These are phyloP conservation scores for Penicillium canescens DNA, from an alignment of 495 filamentous ascomycete species.

Conservation along the genomic window DNA sequence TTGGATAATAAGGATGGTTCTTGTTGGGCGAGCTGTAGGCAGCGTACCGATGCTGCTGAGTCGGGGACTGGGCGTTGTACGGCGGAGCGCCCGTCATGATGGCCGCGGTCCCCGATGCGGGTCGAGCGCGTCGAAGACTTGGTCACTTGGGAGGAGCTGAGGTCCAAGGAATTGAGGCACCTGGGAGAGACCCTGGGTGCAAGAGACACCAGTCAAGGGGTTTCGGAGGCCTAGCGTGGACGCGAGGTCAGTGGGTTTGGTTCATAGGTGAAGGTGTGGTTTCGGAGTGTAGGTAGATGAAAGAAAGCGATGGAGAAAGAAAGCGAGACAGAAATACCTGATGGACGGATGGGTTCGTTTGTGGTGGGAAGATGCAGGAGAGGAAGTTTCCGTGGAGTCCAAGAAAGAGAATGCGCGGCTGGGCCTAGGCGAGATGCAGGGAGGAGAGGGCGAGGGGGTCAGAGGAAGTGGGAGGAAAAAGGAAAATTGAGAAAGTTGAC, in stretches of 20 bases:
- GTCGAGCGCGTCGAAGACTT: slow-evolving; percentile 19
- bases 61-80: slow-evolving; percentile 46
- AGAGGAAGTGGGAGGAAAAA: slow-evolving; percentile 7
- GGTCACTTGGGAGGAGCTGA: slow-evolving; percentile 3
- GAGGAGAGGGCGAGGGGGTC: slow-evolving; percentile 11
- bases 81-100: slow-evolving; percentile 52
- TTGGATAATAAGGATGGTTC: slow-evolving; percentile 52
- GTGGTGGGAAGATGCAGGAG: slow-evolving; percentile 34
- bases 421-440: slow-evolving; percentile 28
- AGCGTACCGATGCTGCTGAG: slow-evolving; percentile 41
- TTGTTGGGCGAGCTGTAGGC: slow-evolving; percentile 48
- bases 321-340: slow-evolving; percentile 21
- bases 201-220: slow-evolving; percentile 30
- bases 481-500: not conserved
- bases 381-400: slow-evolving; percentile 27
- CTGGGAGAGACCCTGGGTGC: slow-evolving; percentile 6
- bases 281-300: slow-evolving; percentile 8
- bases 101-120: slow-evolving; percentile 38
- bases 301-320: slow-evolving; percentile 6
- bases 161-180: slow-evolving; percentile 21
- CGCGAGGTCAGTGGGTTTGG: slow-evolving; percentile 28
- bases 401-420: slow-evolving; percentile 36
- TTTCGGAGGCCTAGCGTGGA: slow-evolving; percentile 21
- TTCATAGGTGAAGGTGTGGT: slow-evolving; percentile 7
- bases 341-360: slow-evolving; percentile 28